Percentiles rank a stretch among this genome's conserved stretches.
These are phyloP conservation scores for Alternaria sp. DNA, from an alignment of 2,329 filamentous ascomycete species.

Conservation along the genomic window DNA sequence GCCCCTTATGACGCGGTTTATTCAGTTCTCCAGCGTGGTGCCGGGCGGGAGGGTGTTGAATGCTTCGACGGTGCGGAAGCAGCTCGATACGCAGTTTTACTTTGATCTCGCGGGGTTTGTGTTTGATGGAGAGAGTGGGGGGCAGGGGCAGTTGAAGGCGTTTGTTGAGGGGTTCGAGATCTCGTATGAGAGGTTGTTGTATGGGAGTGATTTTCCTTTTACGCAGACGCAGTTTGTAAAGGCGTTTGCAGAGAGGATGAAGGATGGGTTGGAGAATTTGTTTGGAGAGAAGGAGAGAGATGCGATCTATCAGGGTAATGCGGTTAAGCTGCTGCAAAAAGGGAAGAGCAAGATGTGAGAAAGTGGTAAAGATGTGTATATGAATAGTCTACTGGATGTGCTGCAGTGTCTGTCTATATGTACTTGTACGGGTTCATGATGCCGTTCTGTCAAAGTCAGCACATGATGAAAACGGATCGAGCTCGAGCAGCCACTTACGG, in stretches of 20 bases:
- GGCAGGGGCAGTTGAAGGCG: slow-evolving; percentile 54
- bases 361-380: not conserved
- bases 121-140: slow-evolving; percentile 49
- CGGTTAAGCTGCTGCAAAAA: slow-evolving; percentile 37
- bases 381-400: slow-evolving; percentile 3
- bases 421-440: slow-evolving; percentile 99
- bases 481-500: slow-evolving; percentile 65
- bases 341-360: not conserved
- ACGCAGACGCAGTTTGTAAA: slow-evolving; percentile 50
- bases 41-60: slow-evolving; percentile 39
- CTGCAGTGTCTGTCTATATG: slow-evolving; percentile 57
- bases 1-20: slow-evolving; percentile 54
- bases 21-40: slow-evolving; percentile 48
- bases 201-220: slow-evolving; percentile 62
- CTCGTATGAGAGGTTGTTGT: slow-evolving; percentile 51
- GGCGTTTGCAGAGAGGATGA: slow-evolving; percentile 50
- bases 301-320: slow-evolving; percentile 50
- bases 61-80: slow-evolving; percentile 36
- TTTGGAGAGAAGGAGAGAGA: slow-evolving; percentile 45
- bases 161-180: slow-evolving; percentile 53
- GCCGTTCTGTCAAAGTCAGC: slow-evolving; percentile 69
- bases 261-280: slow-evolving; percentile 48
- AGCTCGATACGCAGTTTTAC: slow-evolving; percentile 53
- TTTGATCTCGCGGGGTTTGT: slow-evolving; percentile 61
- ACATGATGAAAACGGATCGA: slow-evolving; percentile 9